Conservation (phyloP, 305 asterid genomes). For the Vinca major region DNA sequence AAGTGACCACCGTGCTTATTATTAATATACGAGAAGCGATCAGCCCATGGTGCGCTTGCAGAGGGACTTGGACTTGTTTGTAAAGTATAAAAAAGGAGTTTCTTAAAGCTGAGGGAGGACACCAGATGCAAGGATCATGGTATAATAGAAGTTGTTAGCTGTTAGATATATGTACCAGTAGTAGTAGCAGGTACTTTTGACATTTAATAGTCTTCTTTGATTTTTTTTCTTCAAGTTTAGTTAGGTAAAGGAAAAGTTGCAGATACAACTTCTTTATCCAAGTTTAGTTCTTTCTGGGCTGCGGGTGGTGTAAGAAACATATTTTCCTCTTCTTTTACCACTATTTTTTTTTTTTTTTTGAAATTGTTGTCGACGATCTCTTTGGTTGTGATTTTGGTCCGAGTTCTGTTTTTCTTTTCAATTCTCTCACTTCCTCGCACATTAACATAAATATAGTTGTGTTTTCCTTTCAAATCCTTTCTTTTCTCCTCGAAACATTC, state of each 20-base stretch:
- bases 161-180: neutral
- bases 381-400: neutral
- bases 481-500: neutral
- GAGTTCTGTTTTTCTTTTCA: neutral
- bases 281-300: too few relatives aligned
- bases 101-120: neutral
- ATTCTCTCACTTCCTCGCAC: too few relatives aligned
- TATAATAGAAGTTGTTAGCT: too few relatives aligned
- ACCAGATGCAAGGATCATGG: neutral
- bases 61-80: conserved; percentile 3
- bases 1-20: neutral
- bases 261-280: too few relatives aligned
- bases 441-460: too few relatives aligned
- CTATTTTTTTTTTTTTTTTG: too few relatives aligned
- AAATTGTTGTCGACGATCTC: too few relatives aligned
- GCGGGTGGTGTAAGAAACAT: too few relatives aligned
- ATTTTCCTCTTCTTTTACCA: too few relatives aligned
- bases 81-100: conserved; percentile 13
- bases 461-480: neutral
- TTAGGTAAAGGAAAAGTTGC: too few relatives aligned
- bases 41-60: too few relatives aligned
- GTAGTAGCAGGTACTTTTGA: neutral
- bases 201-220: neutral
- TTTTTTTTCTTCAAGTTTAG: neutral
- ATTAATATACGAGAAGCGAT: too few relatives aligned